A percentile compares a stretch with the other conserved stretches of the same genome.
Evolutionary conservation across 768 basidiomycete genomes (phyloP).

Genomic region (Sistotremastrum niveocremeum): DNA sequence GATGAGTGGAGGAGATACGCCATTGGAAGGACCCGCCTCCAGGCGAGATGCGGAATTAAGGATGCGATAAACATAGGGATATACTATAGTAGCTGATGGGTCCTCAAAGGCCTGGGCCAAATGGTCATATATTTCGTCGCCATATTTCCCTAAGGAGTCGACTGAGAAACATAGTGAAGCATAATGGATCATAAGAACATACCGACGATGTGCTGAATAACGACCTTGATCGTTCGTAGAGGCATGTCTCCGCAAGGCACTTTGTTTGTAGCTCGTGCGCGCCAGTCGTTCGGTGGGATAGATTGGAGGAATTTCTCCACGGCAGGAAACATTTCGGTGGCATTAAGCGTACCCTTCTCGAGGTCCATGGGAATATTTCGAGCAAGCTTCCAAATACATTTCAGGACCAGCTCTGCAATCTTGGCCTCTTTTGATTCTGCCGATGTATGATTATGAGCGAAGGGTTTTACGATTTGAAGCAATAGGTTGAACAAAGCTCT

Average conservation of each 20-base stretch:
- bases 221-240: slow-evolving; percentile 91
- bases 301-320: slow-evolving; percentile 91
- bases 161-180: slow-evolving; percentile 3
- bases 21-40: slow-evolving; percentile 18
- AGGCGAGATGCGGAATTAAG: slow-evolving; percentile 53
- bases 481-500: slow-evolving; percentile 75
- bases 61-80: slow-evolving; percentile 89
- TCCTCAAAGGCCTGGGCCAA: slow-evolving; percentile 86
- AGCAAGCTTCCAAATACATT: slow-evolving; percentile 97
- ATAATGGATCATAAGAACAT: slow-evolving; percentile 21
- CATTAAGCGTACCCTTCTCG: slow-evolving; percentile 62
- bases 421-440: slow-evolving; percentile 72
- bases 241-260: slow-evolving; percentile 98
- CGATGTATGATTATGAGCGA: slow-evolving; percentile 59
- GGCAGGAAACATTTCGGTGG: slow-evolving; percentile 79
- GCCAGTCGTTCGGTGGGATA: slow-evolving; percentile 93
- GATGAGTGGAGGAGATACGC: slow-evolving; percentile 11
- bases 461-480: slow-evolving; percentile 71
- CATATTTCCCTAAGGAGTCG: slow-evolving; percentile 50
- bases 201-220: slow-evolving; percentile 96
- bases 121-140: slow-evolving; percentile 82
- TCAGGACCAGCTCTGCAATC: slow-evolving; percentile 84
- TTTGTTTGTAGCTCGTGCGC: slow-evolving; percentile 77
- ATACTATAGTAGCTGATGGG: slow-evolving; percentile 94
- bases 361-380: slow-evolving; percentile 90